Percentiles rank a stretch among this genome's conserved stretches.
These are phyloP conservation scores for Rhynchosporium agropyri DNA, from an alignment of 2,329 filamentous ascomycete species.

Conservation along the genomic window DNA sequence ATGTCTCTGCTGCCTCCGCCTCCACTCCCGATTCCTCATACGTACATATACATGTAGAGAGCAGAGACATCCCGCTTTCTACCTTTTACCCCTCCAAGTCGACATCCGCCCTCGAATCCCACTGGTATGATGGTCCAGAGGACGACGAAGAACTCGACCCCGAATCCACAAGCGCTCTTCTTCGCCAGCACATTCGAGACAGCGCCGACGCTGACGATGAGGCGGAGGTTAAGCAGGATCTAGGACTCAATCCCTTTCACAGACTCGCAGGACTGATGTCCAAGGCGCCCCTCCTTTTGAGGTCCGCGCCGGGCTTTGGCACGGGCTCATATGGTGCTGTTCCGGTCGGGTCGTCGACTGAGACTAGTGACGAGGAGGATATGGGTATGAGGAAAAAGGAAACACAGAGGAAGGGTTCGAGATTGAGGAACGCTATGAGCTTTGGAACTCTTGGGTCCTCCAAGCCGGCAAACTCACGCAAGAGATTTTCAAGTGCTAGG, in stretches of 20 bases:
- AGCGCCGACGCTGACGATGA: conserved; percentile 31
- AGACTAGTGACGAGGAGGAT: conserved; percentile 43
- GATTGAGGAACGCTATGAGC: conserved; percentile 37
- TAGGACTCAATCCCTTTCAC: conserved; percentile 29
- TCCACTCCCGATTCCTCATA: neutral
- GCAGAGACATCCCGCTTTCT: conserved; percentile 33
- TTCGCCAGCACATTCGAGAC: conserved; percentile 33
- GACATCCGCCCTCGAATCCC: neutral
- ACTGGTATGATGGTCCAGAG: conserved; percentile 15
- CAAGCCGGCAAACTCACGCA: conserved; percentile 3
- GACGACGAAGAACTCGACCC: conserved; percentile 36
- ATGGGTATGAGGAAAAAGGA: conserved; percentile 33
- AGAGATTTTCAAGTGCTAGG: conserved; percentile 18
- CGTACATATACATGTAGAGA: conserved; percentile 21
- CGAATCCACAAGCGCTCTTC: conserved; percentile 36
- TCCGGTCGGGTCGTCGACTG: conserved; percentile 48
- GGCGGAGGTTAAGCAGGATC: conserved; percentile 16
- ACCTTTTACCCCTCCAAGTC: conserved; percentile 19
- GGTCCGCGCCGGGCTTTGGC: conserved; percentile 61
- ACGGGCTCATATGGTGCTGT: conserved; percentile 64
- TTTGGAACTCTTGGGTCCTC: conserved; percentile 22
- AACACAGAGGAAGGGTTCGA: conserved; percentile 36
- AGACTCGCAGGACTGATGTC: conserved; percentile 44
- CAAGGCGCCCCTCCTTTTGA: conserved; percentile 58
- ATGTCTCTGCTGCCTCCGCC: conserved; percentile 9